These are phyloP conservation scores for Sporothrix euskadiensis DNA, from an alignment of 2,329 filamentous ascomycete genomes.

Conservation along the genomic window DNA sequence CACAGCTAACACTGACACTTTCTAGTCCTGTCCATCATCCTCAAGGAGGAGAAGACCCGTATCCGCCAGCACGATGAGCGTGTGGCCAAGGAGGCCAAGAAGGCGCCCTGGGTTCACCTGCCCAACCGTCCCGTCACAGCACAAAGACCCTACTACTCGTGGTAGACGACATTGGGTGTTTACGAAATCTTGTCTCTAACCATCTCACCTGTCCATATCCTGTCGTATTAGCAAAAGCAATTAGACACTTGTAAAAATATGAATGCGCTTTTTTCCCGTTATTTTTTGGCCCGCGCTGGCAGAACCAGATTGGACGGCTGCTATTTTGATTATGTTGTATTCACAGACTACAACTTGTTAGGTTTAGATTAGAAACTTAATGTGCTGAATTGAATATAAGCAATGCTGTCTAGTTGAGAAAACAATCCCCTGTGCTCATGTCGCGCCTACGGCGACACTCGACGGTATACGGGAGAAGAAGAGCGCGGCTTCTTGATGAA, in stretches of 20 bases:
- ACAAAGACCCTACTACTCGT: conserved; percentile 88
- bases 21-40: conserved; percentile 70
- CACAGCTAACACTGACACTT: conserved; percentile 32
- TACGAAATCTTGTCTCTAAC: background rate
- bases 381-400: background rate
- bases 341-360: background rate
- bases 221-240: conserved; percentile 27
- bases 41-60: conserved; percentile 93
- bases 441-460: background rate
- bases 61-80: conserved; percentile 78
- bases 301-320: no score
- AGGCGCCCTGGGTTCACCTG: conserved; percentile 82
- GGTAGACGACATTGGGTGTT: conserved; percentile 56
- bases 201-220: conserved; percentile 14
- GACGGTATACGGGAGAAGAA: background rate
- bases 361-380: background rate
- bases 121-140: conserved; percentile 81
- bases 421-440: background rate
- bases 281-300: background rate
- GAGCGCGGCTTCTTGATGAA: background rate
- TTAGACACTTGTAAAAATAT: conserved; percentile 23
- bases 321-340: background rate
- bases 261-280: background rate
- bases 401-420: conserved; percentile 16
- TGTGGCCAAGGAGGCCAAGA: conserved; percentile 70